Evolutionary conservation across 1,284 basidiomycete genomes (phyloP).

Genomic region (Heterobasidion parviporum): DNA sequence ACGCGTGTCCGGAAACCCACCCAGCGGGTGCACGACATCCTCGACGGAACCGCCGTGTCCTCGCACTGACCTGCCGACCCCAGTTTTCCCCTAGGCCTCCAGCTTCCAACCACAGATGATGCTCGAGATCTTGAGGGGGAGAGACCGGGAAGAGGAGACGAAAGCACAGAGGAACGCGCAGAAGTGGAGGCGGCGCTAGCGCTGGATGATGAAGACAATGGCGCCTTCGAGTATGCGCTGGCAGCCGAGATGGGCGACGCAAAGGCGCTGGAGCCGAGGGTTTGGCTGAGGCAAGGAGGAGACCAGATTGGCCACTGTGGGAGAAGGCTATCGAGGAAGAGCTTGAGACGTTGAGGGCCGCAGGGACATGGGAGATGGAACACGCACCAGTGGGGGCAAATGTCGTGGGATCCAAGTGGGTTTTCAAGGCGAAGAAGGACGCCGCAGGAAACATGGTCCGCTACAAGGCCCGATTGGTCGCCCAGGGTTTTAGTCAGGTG

Average conservation of each 20-base stretch:
- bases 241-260: constrained; percentile 9
- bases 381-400: constrained; percentile 13
- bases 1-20: no score
- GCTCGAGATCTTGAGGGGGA: no score
- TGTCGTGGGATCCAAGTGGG: constrained; percentile 21
- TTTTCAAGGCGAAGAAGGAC: constrained; percentile 25
- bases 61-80: no score
- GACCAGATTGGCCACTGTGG: constrained; percentile 18
- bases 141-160: not conserved
- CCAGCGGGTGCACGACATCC: no score
- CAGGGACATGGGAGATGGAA: constrained; percentile 18
- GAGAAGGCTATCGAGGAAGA: constrained; percentile 20
- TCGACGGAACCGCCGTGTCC: no score
- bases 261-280: constrained; percentile 10
- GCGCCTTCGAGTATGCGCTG: constrained; percentile 4
- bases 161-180: not conserved
- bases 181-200: not conserved
- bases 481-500: constrained; percentile 33
- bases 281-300: constrained; percentile 12
- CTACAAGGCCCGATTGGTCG: constrained; percentile 30
- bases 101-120: no score
- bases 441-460: no score
- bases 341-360: constrained; percentile 13
- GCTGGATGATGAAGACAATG: not conserved
- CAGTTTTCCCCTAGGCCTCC: no score